These are phyloP conservation scores for Salicornia ramosissima DNA, from an alignment of 148 eudicot genomes.

Conservation along the genomic window DNA sequence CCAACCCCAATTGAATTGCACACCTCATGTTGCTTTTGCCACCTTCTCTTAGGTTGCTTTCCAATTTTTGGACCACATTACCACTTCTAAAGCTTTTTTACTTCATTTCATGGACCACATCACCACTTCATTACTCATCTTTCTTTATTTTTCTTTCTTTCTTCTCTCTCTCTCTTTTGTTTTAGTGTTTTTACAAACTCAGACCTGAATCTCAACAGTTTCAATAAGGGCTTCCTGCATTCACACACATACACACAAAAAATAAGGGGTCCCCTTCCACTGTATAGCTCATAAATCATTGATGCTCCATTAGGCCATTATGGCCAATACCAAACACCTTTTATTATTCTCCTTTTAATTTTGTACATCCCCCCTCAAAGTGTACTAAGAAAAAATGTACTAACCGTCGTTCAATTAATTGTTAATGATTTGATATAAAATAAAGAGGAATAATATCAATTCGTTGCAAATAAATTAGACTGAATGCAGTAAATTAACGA, in stretches of 20 bases:
- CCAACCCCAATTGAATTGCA: neutral
- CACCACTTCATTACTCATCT: constrained; percentile 16
- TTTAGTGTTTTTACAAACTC: constrained; percentile 9
- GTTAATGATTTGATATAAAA: too few species aligned
- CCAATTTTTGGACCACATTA: constrained; percentile 34
- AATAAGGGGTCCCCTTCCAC: neutral
- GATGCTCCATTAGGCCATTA: constrained; percentile 3
- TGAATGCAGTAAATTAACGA: too few species aligned
- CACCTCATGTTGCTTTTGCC: constrained; percentile 16
- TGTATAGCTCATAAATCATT: constrained; percentile 6
- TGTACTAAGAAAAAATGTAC: too few species aligned
- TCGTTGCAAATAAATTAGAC: too few species aligned
- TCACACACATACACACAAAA: neutral
- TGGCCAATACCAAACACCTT: constrained; percentile 19
- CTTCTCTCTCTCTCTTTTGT: neutral
- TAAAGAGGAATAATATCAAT: too few species aligned
- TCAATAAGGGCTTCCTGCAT: constrained; percentile 20
- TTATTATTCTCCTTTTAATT: neutral
- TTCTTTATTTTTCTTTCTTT: neutral
- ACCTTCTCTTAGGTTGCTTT: constrained; percentile 11
- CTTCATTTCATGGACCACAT: constrained; percentile 29
- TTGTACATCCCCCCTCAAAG: too few species aligned
- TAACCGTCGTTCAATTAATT: too few species aligned
- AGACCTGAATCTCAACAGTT: constrained; percentile 22
- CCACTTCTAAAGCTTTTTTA: constrained; percentile 16